Percentiles rank a stretch among this genome's conserved stretches.
Evolutionary conservation across 2,329 filamentous ascomycete species (phyloP).

Genomic region (Periconia macrospinosa): DNA sequence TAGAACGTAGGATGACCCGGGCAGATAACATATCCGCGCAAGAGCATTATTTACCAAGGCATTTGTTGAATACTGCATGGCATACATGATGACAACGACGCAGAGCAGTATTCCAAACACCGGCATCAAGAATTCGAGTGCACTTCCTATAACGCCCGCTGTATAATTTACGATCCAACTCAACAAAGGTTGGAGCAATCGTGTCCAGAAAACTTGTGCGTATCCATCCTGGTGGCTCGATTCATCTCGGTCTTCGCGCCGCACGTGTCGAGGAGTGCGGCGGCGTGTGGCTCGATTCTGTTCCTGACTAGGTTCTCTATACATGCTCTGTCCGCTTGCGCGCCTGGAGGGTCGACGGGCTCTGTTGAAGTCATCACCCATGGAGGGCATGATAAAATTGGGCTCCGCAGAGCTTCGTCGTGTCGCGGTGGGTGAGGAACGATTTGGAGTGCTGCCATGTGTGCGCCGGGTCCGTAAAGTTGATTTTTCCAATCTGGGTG

Average conservation of each 20-base stretch:
- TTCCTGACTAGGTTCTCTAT: slow-evolving; percentile 5
- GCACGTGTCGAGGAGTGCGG: background rate
- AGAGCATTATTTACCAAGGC: slow-evolving; percentile 65
- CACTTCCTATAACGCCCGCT: slow-evolving; percentile 59
- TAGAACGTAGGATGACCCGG: slow-evolving; percentile 64
- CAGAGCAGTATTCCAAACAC: slow-evolving; percentile 59
- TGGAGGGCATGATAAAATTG: slow-evolving; percentile 49
- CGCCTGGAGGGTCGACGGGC: background rate
- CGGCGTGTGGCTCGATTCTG: slow-evolving; percentile 1
- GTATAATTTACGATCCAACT: slow-evolving; percentile 46
- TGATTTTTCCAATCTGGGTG: slow-evolving; percentile 8
- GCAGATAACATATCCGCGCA: slow-evolving; percentile 70
- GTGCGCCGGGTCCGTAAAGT: slow-evolving; percentile 11
- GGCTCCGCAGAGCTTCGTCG: slow-evolving; percentile 31
- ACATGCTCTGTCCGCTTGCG: background rate
- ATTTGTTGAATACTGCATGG: slow-evolving; percentile 58
- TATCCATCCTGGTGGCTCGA: slow-evolving; percentile 22
- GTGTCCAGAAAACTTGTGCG: slow-evolving; percentile 31
- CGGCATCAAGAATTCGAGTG: slow-evolving; percentile 62
- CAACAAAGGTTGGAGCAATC: slow-evolving; percentile 38
- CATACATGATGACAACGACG: slow-evolving; percentile 59
- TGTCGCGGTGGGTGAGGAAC: slow-evolving; percentile 12
- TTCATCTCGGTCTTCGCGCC: slow-evolving; percentile 11
- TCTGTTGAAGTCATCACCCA: slow-evolving; percentile 19
- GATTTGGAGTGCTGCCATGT: slow-evolving; percentile 14